These are phyloP conservation scores for Talaromyces verruculosus DNA, from an alignment of 2,329 filamentous ascomycete species.

Conservation along the genomic window DNA sequence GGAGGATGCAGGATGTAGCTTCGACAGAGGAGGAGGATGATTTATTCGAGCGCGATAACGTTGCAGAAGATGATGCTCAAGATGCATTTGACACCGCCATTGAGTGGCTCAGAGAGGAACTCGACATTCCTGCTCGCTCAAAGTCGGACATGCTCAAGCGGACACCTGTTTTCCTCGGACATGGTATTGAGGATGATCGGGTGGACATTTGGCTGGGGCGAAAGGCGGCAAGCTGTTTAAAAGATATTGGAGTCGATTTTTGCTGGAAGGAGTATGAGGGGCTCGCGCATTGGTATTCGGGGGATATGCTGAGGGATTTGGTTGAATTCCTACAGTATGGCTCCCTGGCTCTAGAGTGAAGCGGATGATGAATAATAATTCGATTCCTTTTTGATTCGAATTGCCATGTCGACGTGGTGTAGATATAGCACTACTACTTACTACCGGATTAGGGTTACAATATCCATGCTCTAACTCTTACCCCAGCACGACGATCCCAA, in stretches of 20 bases:
- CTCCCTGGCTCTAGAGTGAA: background rate
- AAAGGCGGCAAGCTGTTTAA: background rate
- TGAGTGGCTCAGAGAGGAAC: slow-evolving; percentile 10
- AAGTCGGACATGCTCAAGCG: slow-evolving; percentile 9
- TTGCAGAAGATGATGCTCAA: background rate
- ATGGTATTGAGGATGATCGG: background rate
- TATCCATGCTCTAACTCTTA: background rate
- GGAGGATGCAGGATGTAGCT: slow-evolving; percentile 4
- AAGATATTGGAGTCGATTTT: background rate
- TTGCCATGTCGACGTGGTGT: background rate
- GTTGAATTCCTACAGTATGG: background rate
- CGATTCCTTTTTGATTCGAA: background rate
- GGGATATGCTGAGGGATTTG: background rate
- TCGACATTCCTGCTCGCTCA: slow-evolving; percentile 2
- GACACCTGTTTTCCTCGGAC: slow-evolving; percentile 3
- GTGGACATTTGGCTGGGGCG: background rate
- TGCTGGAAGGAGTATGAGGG: background rate
- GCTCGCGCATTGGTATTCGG: background rate
- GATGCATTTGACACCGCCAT: slow-evolving; percentile 4
- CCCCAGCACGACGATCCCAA: background rate
- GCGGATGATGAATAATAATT: background rate
- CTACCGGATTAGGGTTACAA: background rate
- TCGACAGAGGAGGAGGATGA: background rate
- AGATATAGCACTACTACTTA: background rate
- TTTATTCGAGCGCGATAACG: background rate